These are phyloP conservation scores for Micractinium conductrix DNA, from an alignment of 139 green algal species.

Conservation along the genomic window DNA sequence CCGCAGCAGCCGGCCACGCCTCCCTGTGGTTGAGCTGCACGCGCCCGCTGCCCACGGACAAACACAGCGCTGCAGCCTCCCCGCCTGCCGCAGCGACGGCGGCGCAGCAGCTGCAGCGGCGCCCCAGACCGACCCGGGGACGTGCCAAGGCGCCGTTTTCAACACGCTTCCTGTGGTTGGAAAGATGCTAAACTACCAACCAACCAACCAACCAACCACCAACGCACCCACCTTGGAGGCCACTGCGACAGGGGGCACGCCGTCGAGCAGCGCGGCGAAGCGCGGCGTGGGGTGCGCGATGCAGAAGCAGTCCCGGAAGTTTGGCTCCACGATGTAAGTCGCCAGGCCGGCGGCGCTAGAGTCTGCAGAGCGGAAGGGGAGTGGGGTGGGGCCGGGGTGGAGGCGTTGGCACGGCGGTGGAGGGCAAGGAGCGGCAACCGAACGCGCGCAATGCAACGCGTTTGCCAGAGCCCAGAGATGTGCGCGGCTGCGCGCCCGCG, in stretches of 20 bases:
- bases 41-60: too few relatives aligned
- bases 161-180: too few relatives aligned
- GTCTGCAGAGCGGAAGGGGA: slow-evolving; percentile 5
- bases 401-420: not conserved
- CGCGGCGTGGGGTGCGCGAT: slow-evolving; percentile 36
- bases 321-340: slow-evolving; percentile 31
- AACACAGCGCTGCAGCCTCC: too few relatives aligned
- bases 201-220: too few relatives aligned
- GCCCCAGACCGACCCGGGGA: too few relatives aligned
- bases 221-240: slow-evolving; percentile 8
- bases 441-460: not conserved
- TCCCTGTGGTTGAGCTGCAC: too few relatives aligned
- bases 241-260: slow-evolving; percentile 4
- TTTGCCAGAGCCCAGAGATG: not conserved
- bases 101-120: too few relatives aligned
- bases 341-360: not conserved
- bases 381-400: not conserved
- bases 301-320: slow-evolving; percentile 26
- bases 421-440: not conserved
- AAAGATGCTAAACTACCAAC: not conserved
- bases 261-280: slow-evolving; percentile 12
- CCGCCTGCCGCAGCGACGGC: too few relatives aligned
- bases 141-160: too few relatives aligned
- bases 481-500: too few relatives aligned
- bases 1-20: too few relatives aligned